Evolutionary conservation across 148 eudicot genomes (phyloP).

Genomic region (Salicornia ramosissima): DNA sequence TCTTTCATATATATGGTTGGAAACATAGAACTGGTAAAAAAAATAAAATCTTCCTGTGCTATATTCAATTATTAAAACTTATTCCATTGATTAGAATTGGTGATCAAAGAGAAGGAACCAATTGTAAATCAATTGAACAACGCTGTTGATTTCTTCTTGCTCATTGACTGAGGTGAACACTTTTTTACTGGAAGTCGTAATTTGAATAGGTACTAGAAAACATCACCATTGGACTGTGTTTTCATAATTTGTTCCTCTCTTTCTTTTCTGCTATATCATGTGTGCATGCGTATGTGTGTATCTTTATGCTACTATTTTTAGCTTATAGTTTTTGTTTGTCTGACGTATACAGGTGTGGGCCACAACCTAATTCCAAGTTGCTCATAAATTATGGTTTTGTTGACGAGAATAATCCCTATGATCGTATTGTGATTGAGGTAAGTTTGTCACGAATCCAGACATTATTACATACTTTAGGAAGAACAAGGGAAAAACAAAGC

Average conservation of each 20-base stretch:
- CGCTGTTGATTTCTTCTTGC: no score
- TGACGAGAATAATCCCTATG: slow-evolving; percentile 92
- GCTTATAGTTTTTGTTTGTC: neutral
- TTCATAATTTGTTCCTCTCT: neutral
- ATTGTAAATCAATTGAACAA: no score
- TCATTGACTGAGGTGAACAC: no score
- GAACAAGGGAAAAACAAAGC: no score
- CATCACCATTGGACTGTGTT: neutral
- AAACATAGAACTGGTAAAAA: no score
- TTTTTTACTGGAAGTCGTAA: no score
- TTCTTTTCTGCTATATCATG: neutral
- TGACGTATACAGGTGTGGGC: slow-evolving; percentile 74
- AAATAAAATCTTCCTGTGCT: no score
- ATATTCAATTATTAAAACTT: no score
- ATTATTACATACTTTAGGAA: no score
- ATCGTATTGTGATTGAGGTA: slow-evolving; percentile 85
- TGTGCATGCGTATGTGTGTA: neutral
- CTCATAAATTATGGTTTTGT: slow-evolving; percentile 95
- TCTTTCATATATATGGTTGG: neutral
- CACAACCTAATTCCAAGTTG: slow-evolving; percentile 94
- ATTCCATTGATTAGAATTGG: no score
- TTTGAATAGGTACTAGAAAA: no score
- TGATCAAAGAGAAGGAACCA: no score
- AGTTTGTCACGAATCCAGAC: neutral
- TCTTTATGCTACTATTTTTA: neutral